Evolutionary conservation across 176 grass and related monocot species (phyloP), one percentile per base, ranked within the genome.

Genomic region (Chloris gayana): DNA sequence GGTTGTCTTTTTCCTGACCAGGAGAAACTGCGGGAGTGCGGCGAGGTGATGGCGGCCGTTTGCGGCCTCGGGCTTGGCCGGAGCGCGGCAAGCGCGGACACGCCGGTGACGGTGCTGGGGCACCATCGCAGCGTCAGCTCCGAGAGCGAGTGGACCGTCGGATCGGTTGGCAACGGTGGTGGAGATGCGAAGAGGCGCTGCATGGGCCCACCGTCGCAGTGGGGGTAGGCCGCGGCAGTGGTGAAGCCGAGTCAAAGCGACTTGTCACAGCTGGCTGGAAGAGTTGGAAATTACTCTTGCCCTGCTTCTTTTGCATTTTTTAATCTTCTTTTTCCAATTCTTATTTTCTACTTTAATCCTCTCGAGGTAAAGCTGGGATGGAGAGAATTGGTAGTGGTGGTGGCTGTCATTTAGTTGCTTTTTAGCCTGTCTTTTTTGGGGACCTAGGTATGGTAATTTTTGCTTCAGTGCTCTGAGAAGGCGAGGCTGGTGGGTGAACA

Each of bases 41-140:
- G 87, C 62, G 83, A 84, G 34, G 75, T 84, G 69, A 84, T 99
- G 76, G 82, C 71, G 1, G 78, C 81, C 22, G 83, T 69, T 7
- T 59, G 75, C 49, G 78, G 87, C 67, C 30, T 42, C 59, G 84
- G 87, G 60, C 58, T 76, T 4, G 18, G 33, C 5, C 35, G 73
- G 21, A 44, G 54, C 30, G 70, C 76, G 15, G 47, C 82, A 60
- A 99, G 86, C 53, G 78, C 47, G 12, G 86, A 95, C 44, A 99
- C 97, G 64, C 97, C 97, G 42, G 87, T 96, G 46, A 93, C 93
- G 19, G 97, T 99, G 56, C 88, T 99, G 6, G 91, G 68, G 2
- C 85, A 79, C 24, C 58, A 85, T 30, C 80, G 74, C 21, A 95
- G 87, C 73, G 74, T 76, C 54, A 95, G 88, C 64, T 93, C 90